Evolutionary conservation across 2,329 filamentous ascomycete species (phyloP), one percentile per base, ranked within the genome.

Genomic region (Neonectria coccinea): DNA sequence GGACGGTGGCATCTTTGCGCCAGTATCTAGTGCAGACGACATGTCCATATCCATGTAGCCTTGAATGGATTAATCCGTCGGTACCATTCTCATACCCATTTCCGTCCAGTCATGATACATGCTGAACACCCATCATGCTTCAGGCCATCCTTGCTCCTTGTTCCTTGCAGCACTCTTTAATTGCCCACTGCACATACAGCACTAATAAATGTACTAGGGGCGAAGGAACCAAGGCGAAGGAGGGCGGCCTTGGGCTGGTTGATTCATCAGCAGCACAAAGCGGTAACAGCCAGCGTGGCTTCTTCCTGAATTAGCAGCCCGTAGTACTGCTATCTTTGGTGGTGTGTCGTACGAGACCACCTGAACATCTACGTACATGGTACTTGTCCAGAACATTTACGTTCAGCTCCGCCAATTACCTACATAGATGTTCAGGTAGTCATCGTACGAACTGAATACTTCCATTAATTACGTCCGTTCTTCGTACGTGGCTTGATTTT

Each of bases 231-330:
- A 47, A 47, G 4, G 44, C 11, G 44, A 47, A 47, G 44, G 22
- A 22, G 44, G 11, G 18, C 20, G 44, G 14, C 22, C 36, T 47
- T 3, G 29, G 27, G n/a, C 31, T 41, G 33, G 22, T 48, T 44
- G 42, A 52, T 59, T 39, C 51, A 55, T 51, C 54, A 66, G 56
- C 64, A 67, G 9, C 25, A 10, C 29, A 29, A 29, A 29, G 62
- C 18, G 10, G 39, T 9, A 12, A 7, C n/a, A 42, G 71, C 64
- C 70, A 74, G 70, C 72, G 72, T 74, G 72, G 65, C 72, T 70
- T 74, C 69, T 74, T 74, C 39, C 22, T 27, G 45, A 27, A 27
- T 31, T 50, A 31, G 45, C 45, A 33, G 10, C 22, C 22, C 25
- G 45, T 45, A 25, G 20, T 5, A 6, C 25, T 25, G 5, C 25